phyloP scores from a whole-genome alignment of 805 yeast species.

The Candida sphagnicola region DNA sequence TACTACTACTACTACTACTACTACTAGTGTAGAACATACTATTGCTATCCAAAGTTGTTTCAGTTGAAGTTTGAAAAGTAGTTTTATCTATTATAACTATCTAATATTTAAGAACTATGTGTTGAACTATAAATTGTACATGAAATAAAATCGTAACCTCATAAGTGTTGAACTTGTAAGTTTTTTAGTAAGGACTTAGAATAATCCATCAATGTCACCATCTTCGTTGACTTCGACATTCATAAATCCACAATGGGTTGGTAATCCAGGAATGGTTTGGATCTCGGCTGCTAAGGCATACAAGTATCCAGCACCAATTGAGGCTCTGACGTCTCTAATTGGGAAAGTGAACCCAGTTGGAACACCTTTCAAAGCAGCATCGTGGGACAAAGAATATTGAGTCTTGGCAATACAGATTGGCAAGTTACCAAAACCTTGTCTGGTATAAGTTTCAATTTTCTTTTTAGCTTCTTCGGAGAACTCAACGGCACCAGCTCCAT shows the following conservation, averaged over 20 bases:
- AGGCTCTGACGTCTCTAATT: conserved; percentile 88
- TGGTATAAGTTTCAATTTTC: conserved; percentile 76
- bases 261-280: conserved; percentile 95
- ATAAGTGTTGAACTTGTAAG: conserved; percentile 5
- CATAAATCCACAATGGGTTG: conserved; percentile 96
- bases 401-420: conserved; percentile 98
- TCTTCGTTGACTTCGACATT: conserved; percentile 87
- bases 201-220: conserved; percentile 92
- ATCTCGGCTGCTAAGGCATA: conserved; percentile 97
- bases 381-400: conserved; percentile 93
- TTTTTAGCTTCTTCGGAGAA: conserved; percentile 75
- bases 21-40: too few species aligned
- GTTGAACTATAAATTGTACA: conserved; percentile 6
- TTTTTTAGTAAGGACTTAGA: conserved; percentile 41
- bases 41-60: too few species aligned
- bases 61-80: too few species aligned
- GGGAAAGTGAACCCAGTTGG: conserved; percentile 94
- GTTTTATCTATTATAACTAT: too few species aligned
- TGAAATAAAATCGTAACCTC: conserved; percentile 5
- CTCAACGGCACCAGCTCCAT: conserved; percentile 86
- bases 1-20: too few species aligned
- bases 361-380: conserved; percentile 88
- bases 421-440: conserved; percentile 84
- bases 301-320: conserved; percentile 95
- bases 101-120: not conserved